Evolutionary conservation across 1,284 basidiomycete species (phyloP).

Genomic region (Sanghuangporus baumii): DNA sequence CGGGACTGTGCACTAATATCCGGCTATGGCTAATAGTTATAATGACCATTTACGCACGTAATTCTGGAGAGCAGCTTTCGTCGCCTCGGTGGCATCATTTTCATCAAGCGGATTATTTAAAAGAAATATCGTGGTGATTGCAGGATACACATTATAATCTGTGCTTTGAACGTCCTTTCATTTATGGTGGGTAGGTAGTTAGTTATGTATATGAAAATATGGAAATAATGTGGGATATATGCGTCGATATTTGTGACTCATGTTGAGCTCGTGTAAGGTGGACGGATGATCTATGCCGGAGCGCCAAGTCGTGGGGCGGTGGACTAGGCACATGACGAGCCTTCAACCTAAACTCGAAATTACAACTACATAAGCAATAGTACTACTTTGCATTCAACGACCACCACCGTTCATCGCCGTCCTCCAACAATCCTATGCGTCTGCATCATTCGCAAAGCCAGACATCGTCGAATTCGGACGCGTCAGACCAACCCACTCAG

Average conservation of each 20-base stretch:
- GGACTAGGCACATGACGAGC: background rate
- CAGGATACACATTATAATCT: background rate
- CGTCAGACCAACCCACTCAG: constrained; percentile 31
- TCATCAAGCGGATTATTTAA: constrained; percentile 16
- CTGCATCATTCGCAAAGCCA: background rate
- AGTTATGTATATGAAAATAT: background rate
- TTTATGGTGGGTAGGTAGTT: background rate
- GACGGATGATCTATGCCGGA: background rate
- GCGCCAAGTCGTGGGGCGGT: background rate
- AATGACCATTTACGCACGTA: constrained; percentile 14
- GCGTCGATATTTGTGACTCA: background rate
- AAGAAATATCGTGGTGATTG: background rate
- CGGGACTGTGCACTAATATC: constrained; percentile 20
- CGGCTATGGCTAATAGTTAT: constrained; percentile 8
- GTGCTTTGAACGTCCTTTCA: background rate
- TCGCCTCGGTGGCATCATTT: background rate
- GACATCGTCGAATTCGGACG: background rate
- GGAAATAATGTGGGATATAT: background rate
- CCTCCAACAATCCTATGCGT: background rate
- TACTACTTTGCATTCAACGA: background rate
- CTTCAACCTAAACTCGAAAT: no score
- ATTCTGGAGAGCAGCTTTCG: constrained; percentile 2
- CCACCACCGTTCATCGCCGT: background rate
- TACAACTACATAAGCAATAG: no score
- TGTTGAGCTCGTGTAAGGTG: background rate